Conservation (phyloP, 2,329 filamentous ascomycete species). For the Claviceps digitariae region DNA sequence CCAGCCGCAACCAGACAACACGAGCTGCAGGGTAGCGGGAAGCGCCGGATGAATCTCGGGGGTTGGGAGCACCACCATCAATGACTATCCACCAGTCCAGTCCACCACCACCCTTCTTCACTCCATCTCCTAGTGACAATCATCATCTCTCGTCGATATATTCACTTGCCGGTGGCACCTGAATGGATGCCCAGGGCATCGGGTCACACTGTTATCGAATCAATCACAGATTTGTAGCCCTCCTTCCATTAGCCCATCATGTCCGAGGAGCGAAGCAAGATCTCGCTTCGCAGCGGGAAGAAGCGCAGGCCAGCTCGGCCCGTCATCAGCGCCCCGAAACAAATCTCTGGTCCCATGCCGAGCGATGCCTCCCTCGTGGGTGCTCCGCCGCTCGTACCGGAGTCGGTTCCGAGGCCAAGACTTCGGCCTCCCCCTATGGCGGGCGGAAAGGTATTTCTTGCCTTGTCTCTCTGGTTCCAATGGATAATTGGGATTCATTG, state of each 20-base stretch:
- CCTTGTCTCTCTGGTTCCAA: background rate
- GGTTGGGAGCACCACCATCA: background rate
- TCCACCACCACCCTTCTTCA: background rate
- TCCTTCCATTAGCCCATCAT: slow-evolving; percentile 23
- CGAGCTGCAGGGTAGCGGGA: background rate
- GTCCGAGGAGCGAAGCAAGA: slow-evolving; percentile 49
- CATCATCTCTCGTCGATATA: background rate
- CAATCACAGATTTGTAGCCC: background rate
- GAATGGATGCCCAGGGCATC: background rate
- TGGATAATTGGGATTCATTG: background rate
- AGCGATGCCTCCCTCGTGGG: slow-evolving; percentile 30
- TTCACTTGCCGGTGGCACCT: background rate
- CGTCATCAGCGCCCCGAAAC: slow-evolving; percentile 46
- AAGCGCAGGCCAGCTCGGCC: slow-evolving; percentile 38
- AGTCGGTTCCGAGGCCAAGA: slow-evolving; percentile 24
- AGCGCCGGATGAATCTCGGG: slow-evolving; percentile 13
- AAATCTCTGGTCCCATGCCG: slow-evolving; percentile 48
- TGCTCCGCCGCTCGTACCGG: slow-evolving; percentile 11
- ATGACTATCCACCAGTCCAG: too few species aligned
- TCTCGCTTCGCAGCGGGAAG: slow-evolving; percentile 46
- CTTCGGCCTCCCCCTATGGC: slow-evolving; percentile 34
- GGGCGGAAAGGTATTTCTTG: slow-evolving; percentile 37
- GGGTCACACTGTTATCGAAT: background rate
- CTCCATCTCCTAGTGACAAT: background rate
- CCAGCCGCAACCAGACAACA: background rate